phyloP scores from a whole-genome alignment of 164 flowering plant genomes.

The Vitis riparia region DNA sequence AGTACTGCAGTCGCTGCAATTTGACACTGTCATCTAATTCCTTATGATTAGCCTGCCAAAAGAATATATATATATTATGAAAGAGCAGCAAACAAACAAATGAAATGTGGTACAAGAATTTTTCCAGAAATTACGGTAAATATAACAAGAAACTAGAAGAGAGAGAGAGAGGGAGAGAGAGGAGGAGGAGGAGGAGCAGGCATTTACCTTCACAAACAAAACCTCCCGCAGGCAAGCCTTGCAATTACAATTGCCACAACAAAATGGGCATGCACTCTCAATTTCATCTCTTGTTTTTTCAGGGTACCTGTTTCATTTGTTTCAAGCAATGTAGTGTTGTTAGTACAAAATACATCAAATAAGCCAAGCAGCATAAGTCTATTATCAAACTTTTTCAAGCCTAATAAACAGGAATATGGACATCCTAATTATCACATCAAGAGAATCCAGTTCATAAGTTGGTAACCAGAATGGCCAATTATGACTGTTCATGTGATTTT shows the following conservation, averaged over 20 bases:
- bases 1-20: constrained; percentile 50
- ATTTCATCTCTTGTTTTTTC: constrained; percentile 48
- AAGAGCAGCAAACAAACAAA: too few relatives aligned
- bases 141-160: neutral
- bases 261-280: constrained; percentile 62
- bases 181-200: neutral
- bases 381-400: neutral
- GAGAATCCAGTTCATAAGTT: neutral
- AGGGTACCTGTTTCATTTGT: constrained; percentile 55
- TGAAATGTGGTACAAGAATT: too few relatives aligned
- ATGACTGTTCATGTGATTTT: too few relatives aligned
- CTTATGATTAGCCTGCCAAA: constrained; percentile 33
- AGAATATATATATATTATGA: neutral
- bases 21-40: constrained; percentile 38
- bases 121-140: neutral
- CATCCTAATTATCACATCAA: too few relatives aligned
- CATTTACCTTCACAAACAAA: constrained; percentile 31
- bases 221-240: constrained; percentile 59
- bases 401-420: neutral
- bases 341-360: neutral
- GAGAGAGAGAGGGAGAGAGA: neutral
- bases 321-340: too few relatives aligned
- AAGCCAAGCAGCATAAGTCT: too few relatives aligned
- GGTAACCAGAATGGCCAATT: too few relatives aligned
- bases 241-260: constrained; percentile 84